Evolutionary conservation across 75 land plant genomes (phyloP).

Genomic region (Larix kaempferi): DNA sequence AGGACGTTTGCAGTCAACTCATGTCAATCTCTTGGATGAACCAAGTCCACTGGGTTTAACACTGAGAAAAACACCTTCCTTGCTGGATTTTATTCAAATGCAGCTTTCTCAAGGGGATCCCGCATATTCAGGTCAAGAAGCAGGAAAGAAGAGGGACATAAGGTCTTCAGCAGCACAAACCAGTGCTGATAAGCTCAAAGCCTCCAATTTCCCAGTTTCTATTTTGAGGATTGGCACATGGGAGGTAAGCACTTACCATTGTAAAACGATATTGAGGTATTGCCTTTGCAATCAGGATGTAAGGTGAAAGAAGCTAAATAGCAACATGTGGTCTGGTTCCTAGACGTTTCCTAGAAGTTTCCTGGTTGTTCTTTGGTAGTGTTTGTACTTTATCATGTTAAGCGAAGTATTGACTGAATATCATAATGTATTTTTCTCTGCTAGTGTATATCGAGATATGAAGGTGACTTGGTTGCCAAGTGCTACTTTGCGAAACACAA

Average conservation of each 20-base stretch:
- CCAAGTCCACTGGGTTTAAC: conserved; percentile 89
- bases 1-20: conserved; percentile 10
- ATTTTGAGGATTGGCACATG: conserved; percentile 66
- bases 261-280: neutral
- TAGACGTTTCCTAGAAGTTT: too few relatives aligned
- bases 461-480: conserved; percentile 86
- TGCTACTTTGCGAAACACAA: conserved; percentile 87
- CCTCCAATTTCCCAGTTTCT: conserved; percentile 66
- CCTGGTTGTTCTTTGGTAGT: neutral
- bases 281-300: conserved; percentile 2
- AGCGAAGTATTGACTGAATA: neutral
- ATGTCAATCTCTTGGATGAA: conserved; percentile 69
- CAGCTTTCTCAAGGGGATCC: conserved; percentile 31
- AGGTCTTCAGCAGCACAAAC: conserved; percentile 20
- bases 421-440: neutral
- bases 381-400: neutral
- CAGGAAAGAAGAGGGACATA: conserved; percentile 19
- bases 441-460: conserved; percentile 39
- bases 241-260: conserved; percentile 71
- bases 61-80: conserved; percentile 80
- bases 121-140: neutral
- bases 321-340: neutral
- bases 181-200: conserved; percentile 65
- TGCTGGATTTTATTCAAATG: conserved; percentile 79
- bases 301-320: too few relatives aligned